phyloP scores from a whole-genome alignment of 1,284 basidiomycete species.

The Papiliotrema terrestris region DNA sequence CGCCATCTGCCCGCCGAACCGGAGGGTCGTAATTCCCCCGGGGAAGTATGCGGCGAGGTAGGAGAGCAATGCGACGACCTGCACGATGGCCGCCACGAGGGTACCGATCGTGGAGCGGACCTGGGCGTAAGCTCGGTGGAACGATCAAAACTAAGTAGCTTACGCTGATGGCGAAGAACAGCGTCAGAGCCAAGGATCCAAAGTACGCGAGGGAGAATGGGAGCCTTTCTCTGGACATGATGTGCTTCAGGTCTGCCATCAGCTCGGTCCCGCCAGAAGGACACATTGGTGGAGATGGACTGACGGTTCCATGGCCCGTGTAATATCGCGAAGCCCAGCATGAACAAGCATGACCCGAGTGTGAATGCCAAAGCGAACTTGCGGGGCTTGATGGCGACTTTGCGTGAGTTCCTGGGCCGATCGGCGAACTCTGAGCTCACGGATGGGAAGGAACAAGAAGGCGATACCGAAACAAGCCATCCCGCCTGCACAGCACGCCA shows the following conservation, averaged over 20 bases:
- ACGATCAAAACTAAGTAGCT: constrained; percentile 27
- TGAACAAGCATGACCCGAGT: constrained; percentile 35
- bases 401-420: not conserved
- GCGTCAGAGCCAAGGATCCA: constrained; percentile 70
- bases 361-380: constrained; percentile 90
- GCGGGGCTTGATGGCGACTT: constrained; percentile 70
- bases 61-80: constrained; percentile 72
- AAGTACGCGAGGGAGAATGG: constrained; percentile 86
- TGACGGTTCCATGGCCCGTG: constrained; percentile 48
- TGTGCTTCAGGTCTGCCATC: constrained; percentile 72
- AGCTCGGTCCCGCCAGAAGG: not conserved
- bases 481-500: constrained; percentile 83
- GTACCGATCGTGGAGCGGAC: constrained; percentile 78
- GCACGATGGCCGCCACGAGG: constrained; percentile 70
- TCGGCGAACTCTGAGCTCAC: constrained; percentile 20
- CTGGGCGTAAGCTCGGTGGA: constrained; percentile 47
- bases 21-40: constrained; percentile 66
- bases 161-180: constrained; percentile 85
- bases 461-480: constrained; percentile 92
- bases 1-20: constrained; percentile 76
- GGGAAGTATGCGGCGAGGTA: constrained; percentile 91
- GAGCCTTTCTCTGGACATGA: constrained; percentile 76
- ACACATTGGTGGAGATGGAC: constrained; percentile 6
- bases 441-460: constrained; percentile 82
- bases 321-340: constrained; percentile 56